phyloP scores from a whole-genome alignment of 2,329 filamentous ascomycete species.

The Xylaria multiplex region DNA sequence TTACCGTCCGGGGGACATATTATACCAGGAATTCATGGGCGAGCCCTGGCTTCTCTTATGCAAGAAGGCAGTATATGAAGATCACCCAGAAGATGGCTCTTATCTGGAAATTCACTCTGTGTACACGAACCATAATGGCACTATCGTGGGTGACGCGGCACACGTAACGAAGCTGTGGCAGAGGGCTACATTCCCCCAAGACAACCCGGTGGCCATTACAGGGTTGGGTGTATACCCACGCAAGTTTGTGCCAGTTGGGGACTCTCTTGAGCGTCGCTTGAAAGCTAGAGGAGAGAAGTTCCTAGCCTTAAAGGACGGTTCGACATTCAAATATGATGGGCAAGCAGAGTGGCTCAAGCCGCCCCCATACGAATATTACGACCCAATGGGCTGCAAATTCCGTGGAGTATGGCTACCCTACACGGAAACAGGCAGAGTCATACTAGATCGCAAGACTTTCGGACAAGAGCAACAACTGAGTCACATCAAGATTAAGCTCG shows the following conservation, averaged over 20 bases:
- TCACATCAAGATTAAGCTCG: constrained; percentile 32
- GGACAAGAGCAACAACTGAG: constrained; percentile 42
- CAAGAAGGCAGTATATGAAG: constrained; percentile 44
- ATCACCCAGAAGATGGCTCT: constrained; percentile 29
- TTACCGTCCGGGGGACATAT: constrained; percentile 44
- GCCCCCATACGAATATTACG: constrained; percentile 41
- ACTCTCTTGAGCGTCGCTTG: constrained; percentile 40
- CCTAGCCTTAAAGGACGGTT: constrained; percentile 37
- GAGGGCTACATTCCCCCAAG: constrained; percentile 41
- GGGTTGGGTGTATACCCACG: constrained; percentile 43
- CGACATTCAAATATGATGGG: constrained; percentile 43
- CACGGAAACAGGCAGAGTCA: constrained; percentile 44
- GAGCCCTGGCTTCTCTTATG: constrained; percentile 46
- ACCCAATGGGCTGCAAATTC: constrained; percentile 36
- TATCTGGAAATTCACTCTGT: constrained; percentile 44
- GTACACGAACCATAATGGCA: constrained; percentile 45
- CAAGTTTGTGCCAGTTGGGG: constrained; percentile 34
- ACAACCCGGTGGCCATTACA: constrained; percentile 42
- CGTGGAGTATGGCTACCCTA: constrained; percentile 46
- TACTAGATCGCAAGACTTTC: constrained; percentile 48
- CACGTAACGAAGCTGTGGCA: constrained; percentile 38
- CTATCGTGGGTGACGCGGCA: constrained; percentile 35
- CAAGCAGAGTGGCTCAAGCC: constrained; percentile 44
- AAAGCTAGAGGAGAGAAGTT: constrained; percentile 42
- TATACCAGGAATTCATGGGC: constrained; percentile 42